Evolutionary conservation across 2,329 filamentous ascomycete genomes (phyloP).

Genomic region (Curvularia sp.): DNA sequence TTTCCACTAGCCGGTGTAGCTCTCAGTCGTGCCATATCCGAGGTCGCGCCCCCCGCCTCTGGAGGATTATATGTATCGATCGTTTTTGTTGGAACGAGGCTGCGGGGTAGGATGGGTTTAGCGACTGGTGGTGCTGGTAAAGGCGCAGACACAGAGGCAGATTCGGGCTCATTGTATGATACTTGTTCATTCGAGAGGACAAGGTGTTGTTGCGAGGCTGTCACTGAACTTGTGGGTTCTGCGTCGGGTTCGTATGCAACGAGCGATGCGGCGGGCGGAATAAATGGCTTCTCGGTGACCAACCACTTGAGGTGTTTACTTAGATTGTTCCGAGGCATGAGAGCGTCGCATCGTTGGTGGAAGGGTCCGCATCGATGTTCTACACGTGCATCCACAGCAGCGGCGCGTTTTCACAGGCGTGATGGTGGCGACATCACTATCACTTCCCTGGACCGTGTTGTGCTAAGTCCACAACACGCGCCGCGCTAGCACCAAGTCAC

Average conservation of each 20-base stretch:
- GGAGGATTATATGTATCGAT: slow-evolving; percentile 37
- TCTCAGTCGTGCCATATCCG: slow-evolving; percentile 55
- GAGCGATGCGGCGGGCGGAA: slow-evolving; percentile 47
- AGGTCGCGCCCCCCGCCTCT: slow-evolving; percentile 10
- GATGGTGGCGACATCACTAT: slow-evolving; percentile 33
- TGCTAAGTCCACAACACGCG: slow-evolving; percentile 26
- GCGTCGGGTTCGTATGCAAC: slow-evolving; percentile 41
- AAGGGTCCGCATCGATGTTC: slow-evolving; percentile 29
- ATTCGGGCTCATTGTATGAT: slow-evolving; percentile 31
- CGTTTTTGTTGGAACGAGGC: slow-evolving; percentile 29
- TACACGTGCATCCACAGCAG: slow-evolving; percentile 32
- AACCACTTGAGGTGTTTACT: slow-evolving; percentile 58
- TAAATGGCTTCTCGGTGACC: slow-evolving; percentile 54
- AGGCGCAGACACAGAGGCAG: slow-evolving; percentile 21
- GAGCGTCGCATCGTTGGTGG: slow-evolving; percentile 38
- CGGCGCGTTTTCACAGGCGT: slow-evolving; percentile 16
- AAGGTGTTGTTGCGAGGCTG: slow-evolving; percentile 24
- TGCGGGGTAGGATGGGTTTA: slow-evolving; percentile 28
- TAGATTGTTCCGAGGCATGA: slow-evolving; percentile 59
- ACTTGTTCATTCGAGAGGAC: slow-evolving; percentile 17
- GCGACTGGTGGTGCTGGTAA: slow-evolving; percentile 19
- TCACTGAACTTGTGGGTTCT: slow-evolving; percentile 30
- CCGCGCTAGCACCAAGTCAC: slow-evolving; percentile 36
- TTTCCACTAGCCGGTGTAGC: slow-evolving; percentile 53
- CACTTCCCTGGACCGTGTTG: slow-evolving; percentile 29